Evolutionary conservation across 495 filamentous ascomycete species (phyloP), one percentile per base, ranked within the genome.

Genomic region (Hypoxylon trugodes): DNA sequence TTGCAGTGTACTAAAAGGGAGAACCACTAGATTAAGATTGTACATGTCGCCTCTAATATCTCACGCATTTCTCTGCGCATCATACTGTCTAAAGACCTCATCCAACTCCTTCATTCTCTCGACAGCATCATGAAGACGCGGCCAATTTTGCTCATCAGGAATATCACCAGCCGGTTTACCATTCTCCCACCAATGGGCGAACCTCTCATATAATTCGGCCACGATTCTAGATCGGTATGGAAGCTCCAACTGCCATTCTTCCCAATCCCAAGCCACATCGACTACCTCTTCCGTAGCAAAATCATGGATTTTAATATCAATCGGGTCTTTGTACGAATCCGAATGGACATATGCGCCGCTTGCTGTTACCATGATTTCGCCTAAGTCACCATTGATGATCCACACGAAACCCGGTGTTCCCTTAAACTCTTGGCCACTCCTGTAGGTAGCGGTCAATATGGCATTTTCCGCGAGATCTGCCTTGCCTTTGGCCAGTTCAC

Each of bases 311-410:
- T 79, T 70, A 6, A 87, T 72, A 10, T 72, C 73, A 8, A 73
- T 60, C 15, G 73, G 68, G 1, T 73, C 68, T 0, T 66, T 56
- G 18, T 66, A 71, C 6, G 59, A 57, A 4, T 74, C 68, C 7
- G 77, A 73, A 26, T 80, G 72, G n/a, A 84, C 15, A 6, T 74
- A 74, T 1, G 71, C 57, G 1, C 65, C 63, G 8, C 36, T 53
- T 1, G 74, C 74, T 0, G 76, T 73, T 15, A 87, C 67, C 16
- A 76, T 71, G 13, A 87, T 79, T 69, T 86, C 82, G 4, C 85
- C 85, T 61, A 78, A 81, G 21, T 79, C 75, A 42, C 85, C 83
- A 26, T 78, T 74, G 38, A 89, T 83, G 0, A 67, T 73, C 86
- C 85, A 88, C 13, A 76, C 60, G 10, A 86, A 73, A 0, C 74